Base-by-base conservation (phyloP, 164 flowering plant genomes). In the Platanus orientalis region DNA sequence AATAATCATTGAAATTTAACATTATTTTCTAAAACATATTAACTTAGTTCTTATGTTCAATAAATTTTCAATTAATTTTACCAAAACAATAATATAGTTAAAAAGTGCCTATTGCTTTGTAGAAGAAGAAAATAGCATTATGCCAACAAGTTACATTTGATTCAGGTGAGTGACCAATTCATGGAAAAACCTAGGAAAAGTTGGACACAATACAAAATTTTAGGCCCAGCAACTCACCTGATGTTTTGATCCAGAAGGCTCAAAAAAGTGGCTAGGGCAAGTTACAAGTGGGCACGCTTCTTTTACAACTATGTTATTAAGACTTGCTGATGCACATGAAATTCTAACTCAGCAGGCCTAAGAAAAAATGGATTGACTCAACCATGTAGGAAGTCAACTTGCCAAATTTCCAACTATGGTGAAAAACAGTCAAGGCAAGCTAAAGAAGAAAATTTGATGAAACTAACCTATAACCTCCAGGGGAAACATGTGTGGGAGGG, bases 391-490 rank as follows among this genome's bases (percentile, higher is more conserved):
- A 32, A 32, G 42, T 36, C 7, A 36, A 3, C 9, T 36, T 14
- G 9, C 42, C 20, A 45, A 16, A 17, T 53, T 32, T 50, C 2
- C 20, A 50, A 29, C 29, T 13, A 61, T 50, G 29, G 6, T 30
- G 27, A 26, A 40, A 32, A 63, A 21, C 16, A 60, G 42, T 3
- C 12, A 48, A 17, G 17, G 20, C 25, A 45, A 7, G 14, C 0
- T 10, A 9, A 13, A 6, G 1, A 57, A 44, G 1, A 13, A 13
- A 51, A 24, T 17, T 16, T 60, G 5, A 20, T 19, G 29, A 39
- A 16, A 63, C 59, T 42, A 73, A 88, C 96, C 81, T 86, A 64
- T 64, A 68, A 42, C 76, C 81, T 59, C 73, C 54, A 7, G 80
- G 79, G 70, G 65, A 68, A 71, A 66, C 72, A 21, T 64, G 81